A percentile compares a stretch with the other conserved stretches of the same genome.
phyloP scores from a whole-genome alignment of 2,329 filamentous ascomycete genomes.

The Boeremia lycopersici region DNA sequence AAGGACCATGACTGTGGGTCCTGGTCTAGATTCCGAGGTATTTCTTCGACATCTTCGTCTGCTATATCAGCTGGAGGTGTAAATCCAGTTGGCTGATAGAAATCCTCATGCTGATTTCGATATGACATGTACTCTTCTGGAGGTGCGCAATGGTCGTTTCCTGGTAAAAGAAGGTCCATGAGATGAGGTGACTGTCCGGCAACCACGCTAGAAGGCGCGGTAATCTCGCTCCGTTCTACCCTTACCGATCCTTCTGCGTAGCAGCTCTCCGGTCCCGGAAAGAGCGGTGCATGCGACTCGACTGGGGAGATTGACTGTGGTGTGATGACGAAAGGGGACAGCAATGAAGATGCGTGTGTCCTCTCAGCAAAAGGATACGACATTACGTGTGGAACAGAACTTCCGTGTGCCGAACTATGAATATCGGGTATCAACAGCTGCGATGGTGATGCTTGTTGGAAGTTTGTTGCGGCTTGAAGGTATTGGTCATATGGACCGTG shows the following conservation, averaged over 20 bases:
- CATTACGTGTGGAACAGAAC: conserved; percentile 21
- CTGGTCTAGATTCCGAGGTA: conserved; percentile 51
- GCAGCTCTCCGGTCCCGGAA: conserved; percentile 45
- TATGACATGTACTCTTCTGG: conserved; percentile 46
- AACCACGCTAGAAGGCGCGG: conserved; percentile 44
- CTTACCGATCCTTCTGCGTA: conserved; percentile 45
- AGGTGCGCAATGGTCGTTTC: conserved; percentile 53
- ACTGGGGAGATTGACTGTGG: conserved; percentile 36
- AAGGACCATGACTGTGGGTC: conserved; percentile 46
- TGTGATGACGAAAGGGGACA: conserved; percentile 32
- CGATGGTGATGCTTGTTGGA: conserved; percentile 19
- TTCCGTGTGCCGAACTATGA: conserved; percentile 14
- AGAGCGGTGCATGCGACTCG: conserved; percentile 42
- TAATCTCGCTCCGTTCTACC: conserved; percentile 32
- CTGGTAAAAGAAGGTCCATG: conserved; percentile 56
- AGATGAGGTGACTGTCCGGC: conserved; percentile 57
- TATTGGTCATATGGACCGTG: conserved; percentile 16
- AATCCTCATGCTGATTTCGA: conserved; percentile 41
- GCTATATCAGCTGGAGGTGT: conserved; percentile 37
- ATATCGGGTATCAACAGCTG: conserved; percentile 16
- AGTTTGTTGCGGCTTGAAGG: conserved; percentile 11
- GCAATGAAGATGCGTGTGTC: conserved; percentile 21
- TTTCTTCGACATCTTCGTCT: conserved; percentile 62
- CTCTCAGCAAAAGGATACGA: conserved; percentile 15
- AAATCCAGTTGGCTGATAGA: conserved; percentile 41